Evolutionary conservation across 2,329 filamentous ascomycete species (phyloP).

Genomic region (Ophioceras dolichostomum): DNA sequence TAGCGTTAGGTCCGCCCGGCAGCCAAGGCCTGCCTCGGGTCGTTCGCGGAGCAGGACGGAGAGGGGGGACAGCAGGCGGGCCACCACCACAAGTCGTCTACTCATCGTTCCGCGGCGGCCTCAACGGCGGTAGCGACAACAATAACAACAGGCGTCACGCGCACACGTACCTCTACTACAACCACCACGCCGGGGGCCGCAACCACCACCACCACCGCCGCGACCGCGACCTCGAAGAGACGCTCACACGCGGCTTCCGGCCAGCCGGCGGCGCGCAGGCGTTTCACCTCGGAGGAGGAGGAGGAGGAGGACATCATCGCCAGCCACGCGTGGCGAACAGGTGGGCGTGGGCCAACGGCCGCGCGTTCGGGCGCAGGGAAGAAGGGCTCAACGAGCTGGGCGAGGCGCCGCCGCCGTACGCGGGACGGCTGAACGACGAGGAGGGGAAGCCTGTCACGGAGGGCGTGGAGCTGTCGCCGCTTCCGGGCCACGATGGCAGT

Average conservation of each 20-base stretch:
- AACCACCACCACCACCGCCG: conserved; percentile 6
- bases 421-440: not conserved
- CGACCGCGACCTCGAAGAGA: conserved; percentile 4
- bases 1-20: too few species aligned
- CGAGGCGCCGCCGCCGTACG: conserved; percentile 14
- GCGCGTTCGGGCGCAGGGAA: not conserved
- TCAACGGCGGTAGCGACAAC: too few species aligned
- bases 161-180: too few species aligned
- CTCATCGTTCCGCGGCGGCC: not conserved
- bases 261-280: not conserved
- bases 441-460: not conserved
- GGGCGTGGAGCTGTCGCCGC: conserved; percentile 1
- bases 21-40: too few species aligned
- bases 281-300: not conserved
- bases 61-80: too few species aligned
- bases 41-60: too few species aligned
- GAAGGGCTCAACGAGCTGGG: conserved; percentile 15
- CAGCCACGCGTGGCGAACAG: conserved; percentile 5
- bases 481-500: not conserved
- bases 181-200: not conserved
- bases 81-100: not conserved
- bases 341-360: conserved; percentile 8
- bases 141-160: too few species aligned
- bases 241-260: not conserved
- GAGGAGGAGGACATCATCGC: not conserved